Base-by-base conservation (phyloP, 345 rosid genomes). In the Rubroshorea leprosula region DNA sequence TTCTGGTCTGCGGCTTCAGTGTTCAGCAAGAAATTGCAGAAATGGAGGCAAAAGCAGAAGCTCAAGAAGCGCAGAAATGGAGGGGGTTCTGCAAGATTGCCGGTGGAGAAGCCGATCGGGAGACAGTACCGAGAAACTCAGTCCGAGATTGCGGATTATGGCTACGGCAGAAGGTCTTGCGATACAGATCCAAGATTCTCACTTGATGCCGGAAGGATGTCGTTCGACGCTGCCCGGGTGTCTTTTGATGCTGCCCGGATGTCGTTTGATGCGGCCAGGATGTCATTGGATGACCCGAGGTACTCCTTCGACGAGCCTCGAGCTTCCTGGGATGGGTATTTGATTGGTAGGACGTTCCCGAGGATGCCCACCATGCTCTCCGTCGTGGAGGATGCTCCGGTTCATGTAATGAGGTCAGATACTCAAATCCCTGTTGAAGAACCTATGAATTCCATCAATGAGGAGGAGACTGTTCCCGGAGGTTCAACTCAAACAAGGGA, bases 1-100 rank as follows among this genome's bases (percentile, higher is more conserved):
- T 92, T 92, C 75, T 89, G 97, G 99, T 89, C 99, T 13, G 99
- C 99, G 22, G 97, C 97, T 41, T 92, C 97, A 6, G 93, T 92
- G 20, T 92, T 92, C 65, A 92, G 97, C 79, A 92, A 92, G 80
- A 92, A 89, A 69, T 80, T 89, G 75, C 95, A 84, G 51, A 89
- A 92, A 63, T 92, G 98, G 98, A 84, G 98, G 63, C 88, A 84
- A 49, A 93, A 85, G 62, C 99, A 93, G 83, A 93, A 93, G 81
- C 61, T 80, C 47, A 93, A 93, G 82, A 93, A 87, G 77, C 80
- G 65, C 58, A 60, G 83, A 8, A 83, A 70, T 47, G 84, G 67
- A 17, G 75, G 78, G 19, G 84, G 87, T 15, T 89, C 90, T 15
- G 88, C 88, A 3, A 79, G 91, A 35, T 76, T 93, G 70, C 97